phyloP scores from a whole-genome alignment of 768 basidiomycete species.

The Cubamyces sp. region DNA sequence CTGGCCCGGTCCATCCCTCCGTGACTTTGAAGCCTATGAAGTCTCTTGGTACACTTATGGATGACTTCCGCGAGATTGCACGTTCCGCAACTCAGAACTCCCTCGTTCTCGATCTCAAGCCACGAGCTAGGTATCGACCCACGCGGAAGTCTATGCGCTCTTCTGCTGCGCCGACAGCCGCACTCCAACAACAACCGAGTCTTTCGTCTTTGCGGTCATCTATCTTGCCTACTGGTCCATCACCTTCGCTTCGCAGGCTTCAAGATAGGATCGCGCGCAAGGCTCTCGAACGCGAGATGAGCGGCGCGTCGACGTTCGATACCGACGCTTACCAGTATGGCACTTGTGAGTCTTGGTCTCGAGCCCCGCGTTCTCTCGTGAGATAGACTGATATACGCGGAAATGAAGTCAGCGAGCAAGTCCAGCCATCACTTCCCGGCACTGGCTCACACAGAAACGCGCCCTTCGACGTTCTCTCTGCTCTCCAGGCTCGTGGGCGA shows the following conservation, averaged over 20 bases:
- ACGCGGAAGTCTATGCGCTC: background rate
- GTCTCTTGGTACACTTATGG: constrained; percentile 42
- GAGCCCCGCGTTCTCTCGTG: too few species aligned
- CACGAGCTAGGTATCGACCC: background rate
- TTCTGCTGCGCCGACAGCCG: too few species aligned
- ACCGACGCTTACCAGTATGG: too few species aligned
- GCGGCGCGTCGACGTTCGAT: too few species aligned
- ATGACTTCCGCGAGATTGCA: constrained; percentile 41
- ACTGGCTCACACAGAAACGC: too few species aligned
- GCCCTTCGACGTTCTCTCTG: background rate
- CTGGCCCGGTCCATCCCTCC: background rate
- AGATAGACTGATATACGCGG: too few species aligned
- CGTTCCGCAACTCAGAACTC: constrained; percentile 33
- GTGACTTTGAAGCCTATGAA: constrained; percentile 32
- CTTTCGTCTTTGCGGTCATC: background rate
- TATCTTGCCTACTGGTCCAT: background rate
- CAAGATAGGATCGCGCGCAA: background rate
- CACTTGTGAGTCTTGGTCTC: too few species aligned
- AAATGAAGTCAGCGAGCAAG: too few species aligned
- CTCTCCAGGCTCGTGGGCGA: background rate
- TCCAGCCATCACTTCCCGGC: too few species aligned
- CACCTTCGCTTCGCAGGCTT: background rate
- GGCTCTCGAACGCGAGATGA: too few species aligned
- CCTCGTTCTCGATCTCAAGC: background rate
- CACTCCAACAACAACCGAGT: too few species aligned